Base-by-base conservation (phyloP, 148 eudicot species). In the Rhododendron griersonianum region DNA sequence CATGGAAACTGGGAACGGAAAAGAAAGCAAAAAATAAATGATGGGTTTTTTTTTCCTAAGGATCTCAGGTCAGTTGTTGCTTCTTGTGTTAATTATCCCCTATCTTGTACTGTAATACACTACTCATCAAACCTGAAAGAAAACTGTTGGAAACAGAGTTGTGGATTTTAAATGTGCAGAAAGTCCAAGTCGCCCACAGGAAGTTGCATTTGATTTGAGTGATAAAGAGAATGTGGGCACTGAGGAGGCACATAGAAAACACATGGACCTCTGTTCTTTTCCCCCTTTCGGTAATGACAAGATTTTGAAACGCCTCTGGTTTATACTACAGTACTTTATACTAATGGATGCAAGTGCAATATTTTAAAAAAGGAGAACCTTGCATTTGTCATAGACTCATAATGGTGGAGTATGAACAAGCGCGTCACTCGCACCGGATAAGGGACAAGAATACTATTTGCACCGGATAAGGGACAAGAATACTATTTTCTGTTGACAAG, bases 21-120 rank as follows among this genome's bases (percentile, higher is more conserved):
- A 55, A 19, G 1, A 84, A 91, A 91, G 86, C 79, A 71, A 67
- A 81, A 90, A 76, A 84, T 87, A 89, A 91, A 81, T 81, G 92
- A 91, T 78, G 87, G 86, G 61, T 9, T 47, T 47, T 80, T 71
- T 10, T 41, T 5, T 86, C 55, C 80, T 80, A 79, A 84, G 85
- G 87, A 67, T 25, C 35, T 4, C 28, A 88, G 45, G 67, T 85
- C 85, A 88, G 75, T 69, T 9, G 11, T 9, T 81, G 37, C 79
- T 48, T 23, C 78, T 63, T 19, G 4, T 41, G 39, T 81, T 61
- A 61, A 5, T 63, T 63, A 65, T 65, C 21, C 74, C 30, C 33
- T 30, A 71, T 30, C 76, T 30, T 85, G 28, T 77, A 37, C 30
- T 30, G 35, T 33, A 33, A 28, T 51, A 45, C n/a, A n/a, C n/a